These are phyloP conservation scores for Fusarium metavorans DNA, from an alignment of 2,329 filamentous ascomycete genomes.

Conservation along the genomic window DNA sequence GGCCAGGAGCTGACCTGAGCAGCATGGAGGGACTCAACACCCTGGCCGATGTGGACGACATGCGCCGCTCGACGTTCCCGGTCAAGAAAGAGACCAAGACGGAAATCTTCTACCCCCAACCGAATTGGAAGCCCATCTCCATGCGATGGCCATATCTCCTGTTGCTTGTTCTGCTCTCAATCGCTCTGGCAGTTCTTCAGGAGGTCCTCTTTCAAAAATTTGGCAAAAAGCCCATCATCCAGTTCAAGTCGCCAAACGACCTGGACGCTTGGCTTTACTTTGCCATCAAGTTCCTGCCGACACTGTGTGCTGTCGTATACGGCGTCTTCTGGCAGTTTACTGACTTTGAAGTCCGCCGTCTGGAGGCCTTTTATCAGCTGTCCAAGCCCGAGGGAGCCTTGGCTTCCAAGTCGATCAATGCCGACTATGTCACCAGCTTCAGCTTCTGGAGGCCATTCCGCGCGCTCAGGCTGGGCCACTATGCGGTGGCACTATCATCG, in stretches of 20 bases:
- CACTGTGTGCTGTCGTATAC: conserved; percentile 70
- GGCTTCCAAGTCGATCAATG: conserved; percentile 76
- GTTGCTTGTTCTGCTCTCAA: conserved; percentile 65
- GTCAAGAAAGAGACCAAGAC: conserved; percentile 53
- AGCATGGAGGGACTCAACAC: conserved; percentile 59
- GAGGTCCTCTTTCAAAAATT: conserved; percentile 69
- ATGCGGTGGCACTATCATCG: conserved; percentile 76
- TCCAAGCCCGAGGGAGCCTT: conserved; percentile 70
- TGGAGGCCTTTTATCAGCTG: conserved; percentile 76
- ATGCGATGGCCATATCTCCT: conserved; percentile 73
- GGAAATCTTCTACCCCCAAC: conserved; percentile 70
- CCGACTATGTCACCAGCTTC: conserved; percentile 78
- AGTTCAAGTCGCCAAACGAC: conserved; percentile 62
- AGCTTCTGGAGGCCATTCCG: conserved; percentile 73
- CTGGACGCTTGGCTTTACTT: conserved; percentile 68
- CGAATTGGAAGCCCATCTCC: conserved; percentile 75
- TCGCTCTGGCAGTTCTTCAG: conserved; percentile 62
- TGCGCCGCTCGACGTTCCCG: conserved; percentile 54
- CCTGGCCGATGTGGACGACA: conserved; percentile 42
- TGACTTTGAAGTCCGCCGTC: conserved; percentile 74
- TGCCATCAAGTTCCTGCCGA: conserved; percentile 72
- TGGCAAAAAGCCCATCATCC: conserved; percentile 57
- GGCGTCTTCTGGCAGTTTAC: conserved; percentile 75
- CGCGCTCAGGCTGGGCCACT: conserved; percentile 72
- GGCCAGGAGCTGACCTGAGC: conserved; percentile 63